phyloP scores from a whole-genome alignment of 306 rosid genomes.

The Trifolium repens region DNA sequence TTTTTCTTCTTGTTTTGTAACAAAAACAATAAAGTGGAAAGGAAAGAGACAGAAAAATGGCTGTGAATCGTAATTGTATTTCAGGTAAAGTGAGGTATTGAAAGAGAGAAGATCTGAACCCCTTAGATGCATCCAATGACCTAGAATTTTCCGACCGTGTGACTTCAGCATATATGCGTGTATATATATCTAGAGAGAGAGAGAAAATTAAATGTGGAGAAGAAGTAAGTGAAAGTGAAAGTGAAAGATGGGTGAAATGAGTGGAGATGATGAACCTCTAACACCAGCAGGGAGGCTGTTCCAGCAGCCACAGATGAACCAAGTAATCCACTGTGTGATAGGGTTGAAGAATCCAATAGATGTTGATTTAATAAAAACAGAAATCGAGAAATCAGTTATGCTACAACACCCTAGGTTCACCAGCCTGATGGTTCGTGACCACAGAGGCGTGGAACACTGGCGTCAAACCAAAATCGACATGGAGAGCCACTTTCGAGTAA shows the following conservation, averaged over 20 bases:
- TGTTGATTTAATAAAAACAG: constrained; percentile 44
- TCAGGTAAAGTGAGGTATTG: no score
- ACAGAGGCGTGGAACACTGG: constrained; percentile 74
- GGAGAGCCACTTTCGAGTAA: constrained; percentile 52
- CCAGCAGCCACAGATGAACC: constrained; percentile 63
- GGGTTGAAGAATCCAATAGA: constrained; percentile 65
- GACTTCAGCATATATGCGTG: no score
- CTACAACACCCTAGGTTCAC: constrained; percentile 71
- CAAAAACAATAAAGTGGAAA: no score
- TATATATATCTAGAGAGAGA: no score
- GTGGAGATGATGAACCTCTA: constrained; percentile 55
- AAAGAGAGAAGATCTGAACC: no score
- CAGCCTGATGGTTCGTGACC: constrained; percentile 69
- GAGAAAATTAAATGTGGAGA: no score
- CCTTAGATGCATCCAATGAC: no score
- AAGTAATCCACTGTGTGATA: constrained; percentile 63
- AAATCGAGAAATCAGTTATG: constrained; percentile 50
- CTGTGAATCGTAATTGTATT: no score
- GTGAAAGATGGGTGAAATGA: background rate
- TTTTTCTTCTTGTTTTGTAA: no score
- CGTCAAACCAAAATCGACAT: constrained; percentile 59
- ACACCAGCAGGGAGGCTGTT: constrained; percentile 83
- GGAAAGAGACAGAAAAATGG: no score
- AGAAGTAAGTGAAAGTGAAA: no score
- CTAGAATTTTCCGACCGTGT: no score